Base-by-base conservation (phyloP, 257 asterid genomes). In the Plantago elongata region DNA sequence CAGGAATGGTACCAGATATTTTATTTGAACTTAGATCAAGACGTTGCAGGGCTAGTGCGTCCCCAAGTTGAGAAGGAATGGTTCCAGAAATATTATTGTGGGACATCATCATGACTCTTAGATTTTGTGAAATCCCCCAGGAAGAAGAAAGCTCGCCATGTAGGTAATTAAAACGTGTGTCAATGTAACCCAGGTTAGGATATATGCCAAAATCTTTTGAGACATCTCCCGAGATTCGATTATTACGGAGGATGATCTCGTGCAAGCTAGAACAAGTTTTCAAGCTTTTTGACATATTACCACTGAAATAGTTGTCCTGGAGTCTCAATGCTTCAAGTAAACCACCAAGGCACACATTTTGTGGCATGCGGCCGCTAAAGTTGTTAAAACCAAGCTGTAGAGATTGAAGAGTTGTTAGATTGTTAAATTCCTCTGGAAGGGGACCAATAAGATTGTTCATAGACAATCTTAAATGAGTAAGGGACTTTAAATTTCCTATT, bases 1-100 rank as follows among this genome's bases (percentile, higher is more conserved):
- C 9, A 0, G 83, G 83, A 59, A 77, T 72, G 45, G 45, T 44
- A 34, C 83, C 81, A 0, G 47, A 22, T 51, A 69, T 34, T 9
- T 61, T 14, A 46, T 72, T 81, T 3, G 69, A 72, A 45, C 79
- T 66, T 59, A 77, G 81, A 55, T 77, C 72, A 22, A 80, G 70
- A 1, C 11, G 5, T 10, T 9, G 10, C 7, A 77, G 58, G 1
- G 45, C 46, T 18, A 73, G 17, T 5, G 74, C 56, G 9, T 64
- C 40, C 34, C 74, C 77, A 40, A 77, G 49, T 5, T 57, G 70
- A 3, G 38, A 14, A 3, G 86, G 86, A 18, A 80, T 63, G 16
- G 2, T 0, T 13, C 83, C 77, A 5, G 76, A 43, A 58, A 80
- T 55, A 54, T 46, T 59, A 61, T 77, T 81, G 14, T 56, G 50